Evolutionary conservation across 129 eudicot genomes (phyloP), one percentile per base, ranked within the genome.

Genomic region (Pulicaria dysenterica): DNA sequence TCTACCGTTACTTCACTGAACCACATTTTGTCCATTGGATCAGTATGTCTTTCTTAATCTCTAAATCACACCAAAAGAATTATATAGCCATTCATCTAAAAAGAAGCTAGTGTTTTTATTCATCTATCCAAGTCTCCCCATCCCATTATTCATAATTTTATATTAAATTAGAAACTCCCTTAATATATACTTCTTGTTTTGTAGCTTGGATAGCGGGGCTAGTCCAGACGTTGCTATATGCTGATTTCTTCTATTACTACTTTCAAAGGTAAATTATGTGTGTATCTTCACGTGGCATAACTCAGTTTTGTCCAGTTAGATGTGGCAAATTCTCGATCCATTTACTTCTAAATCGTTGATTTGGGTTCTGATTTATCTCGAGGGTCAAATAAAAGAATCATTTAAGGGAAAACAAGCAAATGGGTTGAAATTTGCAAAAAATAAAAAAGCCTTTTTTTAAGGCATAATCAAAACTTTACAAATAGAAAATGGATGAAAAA

Each of bases 161-260:
- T 64, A 19, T 74, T 14, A 12, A 72, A 51, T 14, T 19, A 58
- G 37, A 54, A 16, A 12, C 66, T 39, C 36, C 12, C 38, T 58
- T 38, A 62, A 58, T 50, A 24, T 24, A 24, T 24, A 31, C 24
- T 38, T 43, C 41, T 73, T 69, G 12, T 59, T 24, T 72, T 81
- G 84, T 85, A 92, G 98, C 95, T 54, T 89, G 96, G 96, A 77
- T 92, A 68, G 73, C 98, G 17, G 98, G 98, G 73, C 78, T 83
- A 51, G 82, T 92, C 59, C 98, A 92, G 79, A 92, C 98, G 4
- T 55, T 87, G 81, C 86, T 92, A 36, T 92, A 92, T 58, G 98
- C 95, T 53, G 98, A 92, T 84, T 92, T 92, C 98, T 92, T 92
- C 76, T 92, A 92, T 58, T 92, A 92, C 72, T 92, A 92, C 86